These are phyloP conservation scores for Fusarium tupiense DNA, from an alignment of 2,329 filamentous ascomycete species.

Conservation along the genomic window DNA sequence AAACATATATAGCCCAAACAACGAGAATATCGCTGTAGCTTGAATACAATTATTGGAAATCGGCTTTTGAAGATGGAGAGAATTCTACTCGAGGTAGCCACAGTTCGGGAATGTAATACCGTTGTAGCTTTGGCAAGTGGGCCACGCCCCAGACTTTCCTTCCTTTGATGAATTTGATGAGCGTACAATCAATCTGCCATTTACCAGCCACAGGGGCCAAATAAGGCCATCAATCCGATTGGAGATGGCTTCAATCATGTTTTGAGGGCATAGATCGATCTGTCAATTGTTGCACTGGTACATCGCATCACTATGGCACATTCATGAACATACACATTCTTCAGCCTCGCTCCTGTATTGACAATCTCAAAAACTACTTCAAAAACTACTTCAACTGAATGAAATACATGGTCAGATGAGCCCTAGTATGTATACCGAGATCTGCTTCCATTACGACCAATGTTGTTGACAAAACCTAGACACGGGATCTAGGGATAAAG, in stretches of 20 bases:
- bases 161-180: neutral
- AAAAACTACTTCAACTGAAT: neutral
- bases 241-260: neutral
- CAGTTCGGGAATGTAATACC: neutral
- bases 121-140: neutral
- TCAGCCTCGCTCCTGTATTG: neutral
- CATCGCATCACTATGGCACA: neutral
- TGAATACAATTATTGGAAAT: neutral
- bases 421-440: neutral
- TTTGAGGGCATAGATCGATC: neutral
- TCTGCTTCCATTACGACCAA: neutral
- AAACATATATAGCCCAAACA: neutral
- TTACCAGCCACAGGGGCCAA: neutral
- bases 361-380: neutral
- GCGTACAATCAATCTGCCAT: neutral
- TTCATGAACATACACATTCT: neutral
- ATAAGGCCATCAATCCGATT: neutral
- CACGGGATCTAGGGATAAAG: neutral
- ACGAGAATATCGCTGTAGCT: rapidly evolving
- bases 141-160: neutral
- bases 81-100: neutral
- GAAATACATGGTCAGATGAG: neutral
- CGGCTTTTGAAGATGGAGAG: neutral
- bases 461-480: neutral
- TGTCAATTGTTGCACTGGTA: neutral